These are phyloP conservation scores for Beauveria pseudobassiana DNA, from an alignment of 2,329 filamentous ascomycete genomes.

Conservation along the genomic window DNA sequence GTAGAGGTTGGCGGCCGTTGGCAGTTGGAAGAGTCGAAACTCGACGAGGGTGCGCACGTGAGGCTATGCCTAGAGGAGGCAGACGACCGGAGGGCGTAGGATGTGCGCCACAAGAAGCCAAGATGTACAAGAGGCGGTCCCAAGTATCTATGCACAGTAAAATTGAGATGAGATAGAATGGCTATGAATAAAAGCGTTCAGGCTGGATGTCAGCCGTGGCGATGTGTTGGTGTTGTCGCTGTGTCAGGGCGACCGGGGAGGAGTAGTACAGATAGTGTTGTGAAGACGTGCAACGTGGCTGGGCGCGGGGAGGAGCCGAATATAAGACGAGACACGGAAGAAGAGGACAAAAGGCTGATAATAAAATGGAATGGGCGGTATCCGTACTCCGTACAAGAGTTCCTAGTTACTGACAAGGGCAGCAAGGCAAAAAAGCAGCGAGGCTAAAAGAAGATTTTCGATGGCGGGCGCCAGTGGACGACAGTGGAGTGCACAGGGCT, in stretches of 20 bases:
- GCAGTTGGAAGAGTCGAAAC: neutral
- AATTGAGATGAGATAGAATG: neutral
- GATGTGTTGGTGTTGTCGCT: neutral
- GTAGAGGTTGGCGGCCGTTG: slow-evolving; percentile 1
- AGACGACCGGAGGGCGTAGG: neutral
- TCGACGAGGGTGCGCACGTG: slow-evolving; percentile 3
- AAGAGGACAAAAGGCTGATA: neutral
- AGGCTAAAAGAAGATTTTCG: neutral
- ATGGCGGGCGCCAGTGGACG: neutral
- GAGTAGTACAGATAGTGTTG: neutral
- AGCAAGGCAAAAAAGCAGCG: neutral
- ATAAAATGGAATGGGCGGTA: neutral
- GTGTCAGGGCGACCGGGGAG: neutral
- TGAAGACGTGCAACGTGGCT: neutral
- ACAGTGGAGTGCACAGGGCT: neutral
- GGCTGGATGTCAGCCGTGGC: neutral
- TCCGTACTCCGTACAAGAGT: neutral
- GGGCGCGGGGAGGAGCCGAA: slow-evolving; percentile 1
- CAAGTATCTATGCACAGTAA: neutral
- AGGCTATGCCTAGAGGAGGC: slow-evolving; percentile 9
- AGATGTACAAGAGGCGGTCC: neutral
- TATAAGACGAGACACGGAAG: neutral
- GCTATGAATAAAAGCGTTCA: neutral
- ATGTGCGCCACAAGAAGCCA: neutral
- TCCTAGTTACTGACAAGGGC: too few species aligned